Evolutionary conservation across 2,329 filamentous ascomycete species (phyloP).

Genomic region (Epichloe brachyelytri): DNA sequence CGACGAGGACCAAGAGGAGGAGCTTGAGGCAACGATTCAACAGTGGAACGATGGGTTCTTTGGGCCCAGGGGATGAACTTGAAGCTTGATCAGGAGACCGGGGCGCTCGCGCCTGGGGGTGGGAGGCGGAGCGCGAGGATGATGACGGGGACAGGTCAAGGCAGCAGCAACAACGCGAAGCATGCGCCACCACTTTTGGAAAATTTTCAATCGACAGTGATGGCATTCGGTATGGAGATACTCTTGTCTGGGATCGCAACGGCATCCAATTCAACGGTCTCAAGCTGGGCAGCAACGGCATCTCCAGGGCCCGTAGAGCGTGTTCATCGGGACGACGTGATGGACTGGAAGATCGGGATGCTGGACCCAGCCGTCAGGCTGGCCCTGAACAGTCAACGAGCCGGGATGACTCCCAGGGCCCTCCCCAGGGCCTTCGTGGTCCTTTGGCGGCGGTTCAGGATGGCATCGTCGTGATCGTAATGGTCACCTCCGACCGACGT

Average conservation of each 20-base stretch:
- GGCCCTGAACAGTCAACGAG: not conserved
- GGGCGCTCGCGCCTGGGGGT: slow-evolving; percentile 15
- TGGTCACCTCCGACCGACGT: slow-evolving; percentile 1
- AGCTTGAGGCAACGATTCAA: slow-evolving; percentile 28
- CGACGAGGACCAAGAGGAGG: slow-evolving; percentile 14
- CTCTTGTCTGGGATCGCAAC: slow-evolving; percentile 29
- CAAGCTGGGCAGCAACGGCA: slow-evolving; percentile 27
- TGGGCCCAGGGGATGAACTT: slow-evolving; percentile 33
- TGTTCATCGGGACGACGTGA: not conserved
- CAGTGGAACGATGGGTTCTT: slow-evolving; percentile 50
- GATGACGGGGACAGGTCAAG: slow-evolving; percentile 2
- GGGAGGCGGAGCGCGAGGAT: slow-evolving; percentile 12
- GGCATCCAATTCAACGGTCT: slow-evolving; percentile 34
- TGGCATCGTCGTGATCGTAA: slow-evolving; percentile 5
- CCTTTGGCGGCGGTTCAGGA: not conserved
- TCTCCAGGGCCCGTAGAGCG: slow-evolving; percentile 13
- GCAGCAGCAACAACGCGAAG: slow-evolving; percentile 4
- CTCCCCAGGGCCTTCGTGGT: not conserved
- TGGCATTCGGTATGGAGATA: slow-evolving; percentile 28
- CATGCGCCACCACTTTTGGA: slow-evolving; percentile 9
- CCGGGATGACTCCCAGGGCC: not conserved
- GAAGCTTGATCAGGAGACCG: slow-evolving; percentile 14
- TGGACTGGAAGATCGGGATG: not conserved
- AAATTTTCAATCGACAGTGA: slow-evolving; percentile 31
- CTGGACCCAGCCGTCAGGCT: not conserved